Base-by-base conservation (phyloP, 75 land plant genomes). In the Cryptomeria japonica region DNA sequence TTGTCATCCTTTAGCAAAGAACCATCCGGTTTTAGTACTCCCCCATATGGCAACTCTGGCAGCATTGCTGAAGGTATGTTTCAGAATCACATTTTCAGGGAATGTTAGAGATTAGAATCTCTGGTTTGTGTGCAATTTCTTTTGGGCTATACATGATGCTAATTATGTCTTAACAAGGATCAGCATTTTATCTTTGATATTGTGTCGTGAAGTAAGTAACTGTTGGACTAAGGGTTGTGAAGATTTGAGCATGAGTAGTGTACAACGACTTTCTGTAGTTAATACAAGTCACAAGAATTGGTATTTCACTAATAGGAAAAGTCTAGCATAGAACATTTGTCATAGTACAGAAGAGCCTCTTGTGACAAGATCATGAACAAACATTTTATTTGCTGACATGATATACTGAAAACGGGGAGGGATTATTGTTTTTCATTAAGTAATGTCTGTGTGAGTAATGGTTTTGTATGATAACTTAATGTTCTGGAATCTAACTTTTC, bases 1-100 rank as follows among this genome's bases (percentile, higher is more conserved):
- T 70, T 90, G 91, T 90, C 90, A 90, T 89, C 86, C 89, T n/a
- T 41, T 90, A 78, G 91, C 91, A 42, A 89, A 84, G 56, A 87
- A 89, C 31, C 90, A 90, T 89, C 91, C 91, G n/a, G 39, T 41
- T 16, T 83, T 90, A 68, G 80, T 90, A 49, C 73, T 90, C 38
- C 88, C 91, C 16, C 90, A 90, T 56, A 64, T 89, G 18, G 84
- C 84, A 19, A 90, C 85, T 58, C 53, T 90, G 68, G 82, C 87
- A 56, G 90, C 80, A 42, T 76, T 88, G 90, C 83, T 90, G 14
- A 88, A 88, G 91, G 91, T 90, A 88, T 36, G 31, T 39, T 87
- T 31, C 15, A 46, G 18, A 64, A 38, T 31, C n/a, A 10, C 14
- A 53, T 85, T 58, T 39, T 44, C 32, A 22, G 44, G 42, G 32